A percentile compares a stretch with the other conserved stretches of the same genome.
Conservation (phyloP, 148 eudicot genomes). For the Mesembryanthemum crystallinum region DNA sequence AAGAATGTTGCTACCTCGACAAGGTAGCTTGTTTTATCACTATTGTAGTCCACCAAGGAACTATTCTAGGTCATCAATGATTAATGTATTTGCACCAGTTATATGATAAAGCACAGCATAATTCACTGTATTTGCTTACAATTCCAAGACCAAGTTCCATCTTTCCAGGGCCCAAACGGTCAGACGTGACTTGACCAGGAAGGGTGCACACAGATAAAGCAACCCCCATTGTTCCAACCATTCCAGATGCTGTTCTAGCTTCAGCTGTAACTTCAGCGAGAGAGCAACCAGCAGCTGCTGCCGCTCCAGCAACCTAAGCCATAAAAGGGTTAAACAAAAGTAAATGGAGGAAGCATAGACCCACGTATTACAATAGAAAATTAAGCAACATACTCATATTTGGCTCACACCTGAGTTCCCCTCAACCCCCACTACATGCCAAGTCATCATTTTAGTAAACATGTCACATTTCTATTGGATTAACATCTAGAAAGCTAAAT, state of each 20-base stretch:
- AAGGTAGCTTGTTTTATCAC: background rate
- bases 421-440: too few species aligned
- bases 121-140: constrained; percentile 43
- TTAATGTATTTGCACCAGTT: background rate
- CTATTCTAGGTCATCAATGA: background rate
- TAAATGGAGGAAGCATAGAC: constrained; percentile 2
- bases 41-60: background rate
- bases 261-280: constrained; percentile 80
- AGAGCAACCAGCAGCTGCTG: constrained; percentile 80
- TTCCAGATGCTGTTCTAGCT: constrained; percentile 82
- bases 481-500: too few species aligned
- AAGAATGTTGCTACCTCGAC: background rate
- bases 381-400: background rate
- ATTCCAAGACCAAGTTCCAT: constrained; percentile 99
- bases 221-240: constrained; percentile 97
- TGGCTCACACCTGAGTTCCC: too few species aligned
- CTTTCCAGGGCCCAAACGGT: constrained; percentile 95
- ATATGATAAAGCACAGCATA: background rate
- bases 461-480: too few species aligned
- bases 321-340: constrained; percentile 4
- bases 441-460: too few species aligned
- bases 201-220: constrained; percentile 93
- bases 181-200: constrained; percentile 86
- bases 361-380: background rate
- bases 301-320: constrained; percentile 90